Evolutionary conservation across 1,284 basidiomycete species (phyloP), one percentile per base, ranked within the genome.

Genomic region (Stereum hirsutum): DNA sequence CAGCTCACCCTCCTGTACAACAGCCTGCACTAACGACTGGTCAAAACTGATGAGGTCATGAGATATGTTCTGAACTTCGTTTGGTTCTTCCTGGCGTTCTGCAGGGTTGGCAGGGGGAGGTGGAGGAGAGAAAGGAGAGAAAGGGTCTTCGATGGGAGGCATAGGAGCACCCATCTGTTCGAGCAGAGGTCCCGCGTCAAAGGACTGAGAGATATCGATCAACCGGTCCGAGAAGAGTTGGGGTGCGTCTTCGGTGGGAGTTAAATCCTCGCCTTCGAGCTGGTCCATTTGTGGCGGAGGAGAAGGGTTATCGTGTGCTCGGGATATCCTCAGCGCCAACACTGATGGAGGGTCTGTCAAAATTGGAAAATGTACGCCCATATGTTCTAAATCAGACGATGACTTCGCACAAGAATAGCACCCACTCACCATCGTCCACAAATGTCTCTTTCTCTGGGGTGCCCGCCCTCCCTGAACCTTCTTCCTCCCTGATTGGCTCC

Each of bases 221-320:
- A 39, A 25, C n/a, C 37, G 37, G 10, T 7, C 17, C n/a, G n/a
- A n/a, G n/a, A n/a, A n/a, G n/a, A n/a, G n/a, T 6, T 12, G 12
- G 14, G 12, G 21, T 15, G 11, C 15, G n/a, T 12, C 20, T 17
- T 20, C 20, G 20, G 34, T n/a, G 21, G 33, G 4, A n/a, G n/a
- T 12, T n/a, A n/a, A n/a, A 10, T 35, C 11, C 5, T 35, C 33
- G 33, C 21, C 33, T n/a, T 10, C 24, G 6, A 45, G 44, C 4
- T 45, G 21, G 8, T 45, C 43, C 44, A 51, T 48, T 15, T 25
- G 31, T 15, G 84, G 83, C 14, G 84, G 84, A 20, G 83, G 84
- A 15, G 83, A 87, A 12, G 84, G 83, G 52, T 87, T 87, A 52
- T 75, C 78, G 44, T 75, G 72, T 46, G 83, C 83, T 42, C 74